These are phyloP conservation scores for Proliferodiscus dingleyae DNA, from an alignment of 2,329 filamentous ascomycete species.

Conservation along the genomic window DNA sequence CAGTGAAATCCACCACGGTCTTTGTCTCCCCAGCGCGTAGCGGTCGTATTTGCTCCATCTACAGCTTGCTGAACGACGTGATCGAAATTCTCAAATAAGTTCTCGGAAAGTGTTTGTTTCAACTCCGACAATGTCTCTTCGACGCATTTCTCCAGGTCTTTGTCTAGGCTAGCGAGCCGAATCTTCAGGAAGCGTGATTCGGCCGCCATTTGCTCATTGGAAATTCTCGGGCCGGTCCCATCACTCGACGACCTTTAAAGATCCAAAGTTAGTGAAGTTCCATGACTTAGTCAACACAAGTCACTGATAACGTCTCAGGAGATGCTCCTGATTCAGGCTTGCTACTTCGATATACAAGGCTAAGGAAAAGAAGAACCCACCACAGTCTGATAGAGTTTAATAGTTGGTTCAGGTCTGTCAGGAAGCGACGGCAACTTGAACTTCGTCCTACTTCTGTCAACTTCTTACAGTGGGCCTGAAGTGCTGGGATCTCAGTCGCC, in stretches of 20 bases:
- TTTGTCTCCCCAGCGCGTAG: constrained; percentile 37
- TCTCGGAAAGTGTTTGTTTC: constrained; percentile 36
- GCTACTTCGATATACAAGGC: too few species aligned
- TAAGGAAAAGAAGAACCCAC: constrained; percentile 29
- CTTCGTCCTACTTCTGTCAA: constrained; percentile 48
- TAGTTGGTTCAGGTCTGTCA: constrained; percentile 46
- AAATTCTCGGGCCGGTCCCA: constrained; percentile 37
- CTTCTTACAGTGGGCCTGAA: constrained; percentile 47
- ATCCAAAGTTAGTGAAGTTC: too few species aligned
- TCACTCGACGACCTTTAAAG: constrained; percentile 28
- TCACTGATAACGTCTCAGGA: too few species aligned
- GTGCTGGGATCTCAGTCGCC: constrained; percentile 45
- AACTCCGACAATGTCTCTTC: constrained; percentile 36
- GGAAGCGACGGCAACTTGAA: constrained; percentile 42
- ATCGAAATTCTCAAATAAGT: constrained; percentile 43
- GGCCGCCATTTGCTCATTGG: constrained; percentile 34
- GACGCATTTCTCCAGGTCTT: constrained; percentile 38
- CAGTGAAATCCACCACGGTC: constrained; percentile 42
- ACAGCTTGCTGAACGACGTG: constrained; percentile 37
- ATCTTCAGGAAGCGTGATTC: constrained; percentile 36
- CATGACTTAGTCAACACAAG: too few species aligned
- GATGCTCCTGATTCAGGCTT: too few species aligned
- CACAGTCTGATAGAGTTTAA: constrained; percentile 50
- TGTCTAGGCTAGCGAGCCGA: constrained; percentile 37
- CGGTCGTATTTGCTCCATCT: constrained; percentile 32